phyloP scores from a whole-genome alignment of 805 yeast genomes.

The Osmozyma mogii region DNA sequence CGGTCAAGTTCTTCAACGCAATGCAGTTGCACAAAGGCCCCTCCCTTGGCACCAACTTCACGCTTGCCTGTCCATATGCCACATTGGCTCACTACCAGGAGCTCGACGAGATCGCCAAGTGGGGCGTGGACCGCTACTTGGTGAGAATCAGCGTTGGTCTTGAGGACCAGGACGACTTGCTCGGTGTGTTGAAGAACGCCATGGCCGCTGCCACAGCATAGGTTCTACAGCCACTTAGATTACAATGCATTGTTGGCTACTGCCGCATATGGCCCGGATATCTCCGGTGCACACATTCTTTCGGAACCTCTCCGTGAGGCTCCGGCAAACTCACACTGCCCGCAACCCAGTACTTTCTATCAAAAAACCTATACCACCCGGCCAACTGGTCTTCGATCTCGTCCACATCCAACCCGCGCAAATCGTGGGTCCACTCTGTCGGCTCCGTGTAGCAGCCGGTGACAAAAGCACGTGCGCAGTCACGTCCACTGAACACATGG shows the following conservation, averaged over 20 bases:
- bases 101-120: slow-evolving; percentile 66
- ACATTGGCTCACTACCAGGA: slow-evolving; percentile 80
- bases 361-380: too few species aligned
- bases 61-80: slow-evolving; percentile 84
- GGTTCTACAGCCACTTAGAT: too few species aligned
- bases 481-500: slow-evolving; percentile 51
- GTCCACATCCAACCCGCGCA: slow-evolving; percentile 47
- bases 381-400: slow-evolving; percentile 28
- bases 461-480: slow-evolving; percentile 60
- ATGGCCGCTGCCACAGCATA: too few species aligned
- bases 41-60: slow-evolving; percentile 82
- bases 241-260: too few species aligned
- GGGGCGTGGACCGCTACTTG: slow-evolving; percentile 75
- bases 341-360: too few species aligned
- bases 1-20: slow-evolving; percentile 66
- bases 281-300: too few species aligned
- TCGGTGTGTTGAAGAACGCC: slow-evolving; percentile 9
- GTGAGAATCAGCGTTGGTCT: slow-evolving; percentile 81
- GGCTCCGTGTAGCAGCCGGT: slow-evolving; percentile 57
- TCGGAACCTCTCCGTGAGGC: too few species aligned
- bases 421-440: slow-evolving; percentile 57
- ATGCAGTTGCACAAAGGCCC: slow-evolving; percentile 78
- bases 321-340: too few species aligned
- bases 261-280: too few species aligned
- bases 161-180: slow-evolving; percentile 58